Conservation (phyloP, 1,284 basidiomycete species). For the Caloboletus inedulis region DNA sequence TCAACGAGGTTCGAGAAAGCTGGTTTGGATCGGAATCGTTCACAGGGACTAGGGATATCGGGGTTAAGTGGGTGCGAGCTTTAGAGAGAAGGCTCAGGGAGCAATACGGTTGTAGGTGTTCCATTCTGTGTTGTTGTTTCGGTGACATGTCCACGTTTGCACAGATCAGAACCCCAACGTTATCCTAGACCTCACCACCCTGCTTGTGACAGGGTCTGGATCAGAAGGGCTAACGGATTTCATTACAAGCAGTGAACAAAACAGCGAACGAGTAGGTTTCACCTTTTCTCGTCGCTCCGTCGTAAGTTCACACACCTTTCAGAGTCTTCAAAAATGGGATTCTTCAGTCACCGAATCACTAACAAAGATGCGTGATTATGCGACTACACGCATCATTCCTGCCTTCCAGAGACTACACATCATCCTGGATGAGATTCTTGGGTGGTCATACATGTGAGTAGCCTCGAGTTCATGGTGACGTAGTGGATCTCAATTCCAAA, state of each 20-base stretch:
- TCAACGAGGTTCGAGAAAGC: slow-evolving; percentile 64
- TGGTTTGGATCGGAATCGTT: slow-evolving; percentile 70
- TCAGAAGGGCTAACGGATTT: slow-evolving; percentile 69
- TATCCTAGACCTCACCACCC: slow-evolving; percentile 65
- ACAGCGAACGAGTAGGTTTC: slow-evolving; percentile 68
- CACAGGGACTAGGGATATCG: slow-evolving; percentile 64
- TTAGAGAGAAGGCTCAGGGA: slow-evolving; percentile 61
- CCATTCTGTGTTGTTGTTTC: slow-evolving; percentile 6
- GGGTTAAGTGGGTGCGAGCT: slow-evolving; percentile 67
- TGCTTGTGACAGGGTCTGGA: slow-evolving; percentile 65
- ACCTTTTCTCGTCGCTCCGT: slow-evolving; percentile 15
- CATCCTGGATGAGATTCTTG: slow-evolving; percentile 69
- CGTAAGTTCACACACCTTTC: slow-evolving; percentile 22
- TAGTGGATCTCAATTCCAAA: slow-evolving; percentile 17
- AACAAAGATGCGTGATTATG: slow-evolving; percentile 66
- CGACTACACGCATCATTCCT: slow-evolving; percentile 65
- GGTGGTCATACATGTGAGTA: slow-evolving; percentile 71
- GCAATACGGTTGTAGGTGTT: slow-evolving; percentile 59
- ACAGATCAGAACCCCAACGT: slow-evolving; percentile 58
- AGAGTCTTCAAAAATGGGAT: slow-evolving; percentile 81
- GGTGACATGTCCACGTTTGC: slow-evolving; percentile 9
- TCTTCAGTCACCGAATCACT: slow-evolving; percentile 65
- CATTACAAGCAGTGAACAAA: slow-evolving; percentile 71
- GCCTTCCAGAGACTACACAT: slow-evolving; percentile 73
- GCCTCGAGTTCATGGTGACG: slow-evolving; percentile 7